Conservation (phyloP, 306 rosid genomes). For the Boehmeria nivea region DNA sequence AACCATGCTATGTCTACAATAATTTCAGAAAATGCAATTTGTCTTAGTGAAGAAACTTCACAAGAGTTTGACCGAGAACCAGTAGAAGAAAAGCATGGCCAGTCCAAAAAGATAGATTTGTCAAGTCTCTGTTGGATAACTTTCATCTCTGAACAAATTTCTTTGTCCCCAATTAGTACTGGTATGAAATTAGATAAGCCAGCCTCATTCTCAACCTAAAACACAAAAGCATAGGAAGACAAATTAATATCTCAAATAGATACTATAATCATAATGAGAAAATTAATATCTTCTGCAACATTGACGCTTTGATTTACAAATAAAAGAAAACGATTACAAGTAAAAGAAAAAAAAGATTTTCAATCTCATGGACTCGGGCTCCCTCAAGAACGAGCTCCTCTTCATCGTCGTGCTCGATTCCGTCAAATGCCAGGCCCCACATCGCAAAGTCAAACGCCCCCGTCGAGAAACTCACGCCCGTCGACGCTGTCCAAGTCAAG, state of each 20-base stretch:
- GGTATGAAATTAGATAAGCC: slow-evolving; percentile 94
- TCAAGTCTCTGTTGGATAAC: slow-evolving; percentile 48
- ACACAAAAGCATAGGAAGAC: slow-evolving; percentile 1
- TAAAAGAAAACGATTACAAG: too few relatives aligned
- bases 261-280: not conserved
- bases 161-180: slow-evolving; percentile 70
- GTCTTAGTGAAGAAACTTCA: slow-evolving; percentile 46
- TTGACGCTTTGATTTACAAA: too few relatives aligned
- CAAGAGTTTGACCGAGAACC: too few relatives aligned
- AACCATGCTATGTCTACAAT: slow-evolving; percentile 87
- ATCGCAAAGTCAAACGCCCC: too few relatives aligned
- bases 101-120: slow-evolving; percentile 36
- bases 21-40: slow-evolving; percentile 49
- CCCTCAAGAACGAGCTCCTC: too few relatives aligned
- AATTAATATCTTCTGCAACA: too few relatives aligned
- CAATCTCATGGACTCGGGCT: too few relatives aligned
- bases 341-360: too few relatives aligned
- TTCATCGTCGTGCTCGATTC: too few relatives aligned
- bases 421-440: too few relatives aligned
- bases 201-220: slow-evolving; percentile 93
- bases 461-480: too few relatives aligned
- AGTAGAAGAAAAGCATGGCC: slow-evolving; percentile 28
- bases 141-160: slow-evolving; percentile 73
- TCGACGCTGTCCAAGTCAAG: too few relatives aligned
- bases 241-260: not conserved